Conservation (phyloP, 2,329 filamentous ascomycete genomes). For the Arthrobotrys megalospora region DNA sequence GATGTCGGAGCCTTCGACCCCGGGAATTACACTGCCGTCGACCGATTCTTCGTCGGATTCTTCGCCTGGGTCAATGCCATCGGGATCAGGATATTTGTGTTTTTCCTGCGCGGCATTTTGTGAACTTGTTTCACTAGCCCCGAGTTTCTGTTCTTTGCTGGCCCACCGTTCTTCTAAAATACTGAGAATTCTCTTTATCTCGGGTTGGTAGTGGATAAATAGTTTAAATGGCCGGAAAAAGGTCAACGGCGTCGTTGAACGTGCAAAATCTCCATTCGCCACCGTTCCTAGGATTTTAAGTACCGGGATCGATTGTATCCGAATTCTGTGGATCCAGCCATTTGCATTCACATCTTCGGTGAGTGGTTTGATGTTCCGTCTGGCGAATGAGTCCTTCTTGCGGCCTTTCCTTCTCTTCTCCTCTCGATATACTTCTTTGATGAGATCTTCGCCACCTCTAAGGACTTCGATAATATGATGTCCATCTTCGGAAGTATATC, state of each 20-base stretch:
- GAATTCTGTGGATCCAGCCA: conserved; percentile 67
- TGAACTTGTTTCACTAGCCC: conserved; percentile 61
- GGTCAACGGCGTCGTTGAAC: conserved; percentile 67
- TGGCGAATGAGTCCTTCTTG: conserved; percentile 66
- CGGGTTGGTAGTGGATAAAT: conserved; percentile 68
- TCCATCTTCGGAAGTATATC: conserved; percentile 66
- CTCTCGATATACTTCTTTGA: conserved; percentile 68
- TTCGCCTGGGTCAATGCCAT: conserved; percentile 61
- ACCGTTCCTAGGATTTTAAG: conserved; percentile 68
- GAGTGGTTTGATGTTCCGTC: conserved; percentile 62
- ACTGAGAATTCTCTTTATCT: conserved; percentile 68
- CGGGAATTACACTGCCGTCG: conserved; percentile 63
- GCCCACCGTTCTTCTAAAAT: conserved; percentile 69
- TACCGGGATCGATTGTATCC: conserved; percentile 68
- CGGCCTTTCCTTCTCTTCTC: conserved; percentile 67
- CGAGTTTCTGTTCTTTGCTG: conserved; percentile 66
- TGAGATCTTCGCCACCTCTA: conserved; percentile 66
- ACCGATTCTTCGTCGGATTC: conserved; percentile 55
- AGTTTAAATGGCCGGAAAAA: conserved; percentile 69
- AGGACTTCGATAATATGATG: conserved; percentile 69
- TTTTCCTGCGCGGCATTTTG: conserved; percentile 58
- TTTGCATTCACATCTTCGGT: conserved; percentile 62
- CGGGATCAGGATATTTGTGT: conserved; percentile 65
- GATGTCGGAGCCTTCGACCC: conserved; percentile 67
- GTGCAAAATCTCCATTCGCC: conserved; percentile 66